A percentile compares a stretch with the other conserved stretches of the same genome.
phyloP scores from a whole-genome alignment of 352 stramenopile genomes.

The Phytophthora podocarpi region DNA sequence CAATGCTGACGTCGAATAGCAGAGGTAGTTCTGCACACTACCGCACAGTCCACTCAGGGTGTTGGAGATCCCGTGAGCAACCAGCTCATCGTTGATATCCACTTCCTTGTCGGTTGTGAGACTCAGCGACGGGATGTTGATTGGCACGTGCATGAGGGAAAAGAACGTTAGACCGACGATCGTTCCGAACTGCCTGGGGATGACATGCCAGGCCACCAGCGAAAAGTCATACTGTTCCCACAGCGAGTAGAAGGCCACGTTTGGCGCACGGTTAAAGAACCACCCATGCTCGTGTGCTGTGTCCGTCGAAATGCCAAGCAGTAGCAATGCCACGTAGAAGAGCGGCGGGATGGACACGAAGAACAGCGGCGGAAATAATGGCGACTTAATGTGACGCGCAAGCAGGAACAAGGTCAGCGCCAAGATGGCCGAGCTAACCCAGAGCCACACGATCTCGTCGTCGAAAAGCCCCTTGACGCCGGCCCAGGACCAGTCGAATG shows the following conservation, averaged over 20 bases:
- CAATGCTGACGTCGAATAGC: conserved; percentile 84
- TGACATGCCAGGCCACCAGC: conserved; percentile 67
- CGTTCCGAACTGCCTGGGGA: conserved; percentile 75
- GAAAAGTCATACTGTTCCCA: conserved; percentile 80
- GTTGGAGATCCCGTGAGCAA: conserved; percentile 94
- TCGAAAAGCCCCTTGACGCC: conserved; percentile 61
- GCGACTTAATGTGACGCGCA: conserved; percentile 56
- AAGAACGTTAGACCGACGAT: conserved; percentile 92
- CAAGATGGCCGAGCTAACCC: conserved; percentile 63
- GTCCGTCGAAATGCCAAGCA: conserved; percentile 57
- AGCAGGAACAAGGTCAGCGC: conserved; percentile 59
- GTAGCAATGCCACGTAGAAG: conserved; percentile 71
- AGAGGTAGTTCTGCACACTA: conserved; percentile 93
- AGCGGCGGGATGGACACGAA: conserved; percentile 82
- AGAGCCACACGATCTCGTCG: conserved; percentile 65
- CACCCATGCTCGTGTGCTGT: conserved; percentile 68
- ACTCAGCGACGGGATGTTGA: conserved; percentile 93
- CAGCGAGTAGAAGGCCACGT: conserved; percentile 75
- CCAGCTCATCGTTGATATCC: conserved; percentile 94
- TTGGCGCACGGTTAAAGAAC: conserved; percentile 74
- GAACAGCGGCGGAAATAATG: conserved; percentile 77
- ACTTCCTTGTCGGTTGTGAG: conserved; percentile 85
- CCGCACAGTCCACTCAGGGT: conserved; percentile 82
- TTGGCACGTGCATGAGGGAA: conserved; percentile 95
- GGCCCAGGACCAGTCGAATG: conserved; percentile 62